These are phyloP conservation scores for Daldinia eschscholtzii DNA, from an alignment of 2,329 filamentous ascomycete genomes.

Conservation along the genomic window DNA sequence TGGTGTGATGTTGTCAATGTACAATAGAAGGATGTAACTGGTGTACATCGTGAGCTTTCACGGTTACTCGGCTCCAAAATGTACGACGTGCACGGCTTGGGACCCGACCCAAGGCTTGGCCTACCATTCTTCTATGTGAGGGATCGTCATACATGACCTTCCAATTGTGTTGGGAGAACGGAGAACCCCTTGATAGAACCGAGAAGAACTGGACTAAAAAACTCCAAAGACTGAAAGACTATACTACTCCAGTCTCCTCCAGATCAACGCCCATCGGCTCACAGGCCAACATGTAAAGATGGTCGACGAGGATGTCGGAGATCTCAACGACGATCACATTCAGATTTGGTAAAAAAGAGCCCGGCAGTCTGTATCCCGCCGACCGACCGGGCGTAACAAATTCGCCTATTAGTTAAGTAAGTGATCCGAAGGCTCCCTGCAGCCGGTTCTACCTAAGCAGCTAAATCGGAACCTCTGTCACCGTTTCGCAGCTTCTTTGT, in stretches of 20 bases:
- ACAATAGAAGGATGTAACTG: neutral
- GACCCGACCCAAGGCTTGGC: constrained; percentile 12
- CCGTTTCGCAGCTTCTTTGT: constrained; percentile 29
- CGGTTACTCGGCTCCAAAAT: constrained; percentile 13
- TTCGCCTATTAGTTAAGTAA: constrained; percentile 6
- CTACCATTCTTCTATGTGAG: constrained; percentile 20
- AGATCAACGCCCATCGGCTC: constrained; percentile 5
- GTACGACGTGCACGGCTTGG: constrained; percentile 10
- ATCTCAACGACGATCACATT: constrained; percentile 14
- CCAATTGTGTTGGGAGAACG: constrained; percentile 23
- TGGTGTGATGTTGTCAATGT: constrained; percentile 23
- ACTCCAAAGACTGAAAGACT: neutral
- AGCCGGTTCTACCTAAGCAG: constrained; percentile 9
- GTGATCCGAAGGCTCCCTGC: constrained; percentile 19
- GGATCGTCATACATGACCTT: constrained; percentile 20
- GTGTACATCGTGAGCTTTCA: neutral
- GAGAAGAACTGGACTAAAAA: neutral
- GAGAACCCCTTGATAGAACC: constrained; percentile 24
- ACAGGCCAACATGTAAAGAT: constrained; percentile 11
- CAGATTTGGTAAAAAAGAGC: constrained; percentile 7
- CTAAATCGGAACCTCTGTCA: constrained; percentile 28
- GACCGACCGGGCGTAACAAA: constrained; percentile 8
- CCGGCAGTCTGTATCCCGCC: neutral
- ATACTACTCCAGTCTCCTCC: neutral
- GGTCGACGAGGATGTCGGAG: constrained; percentile 11